Conservation (phyloP, 495 filamentous ascomycete genomes). For the Xylaria venustula region DNA sequence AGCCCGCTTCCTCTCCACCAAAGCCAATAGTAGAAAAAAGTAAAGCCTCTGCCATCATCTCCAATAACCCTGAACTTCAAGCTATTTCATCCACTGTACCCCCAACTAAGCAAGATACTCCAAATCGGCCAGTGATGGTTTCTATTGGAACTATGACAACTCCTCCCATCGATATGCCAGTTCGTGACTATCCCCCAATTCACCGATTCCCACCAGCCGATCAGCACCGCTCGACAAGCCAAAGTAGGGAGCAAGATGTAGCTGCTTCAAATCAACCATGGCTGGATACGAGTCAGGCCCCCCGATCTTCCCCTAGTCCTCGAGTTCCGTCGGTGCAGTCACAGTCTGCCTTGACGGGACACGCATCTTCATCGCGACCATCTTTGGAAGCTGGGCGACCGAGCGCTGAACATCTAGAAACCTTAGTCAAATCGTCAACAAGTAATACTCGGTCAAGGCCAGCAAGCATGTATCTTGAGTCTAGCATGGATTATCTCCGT, state of each 20-base stretch:
- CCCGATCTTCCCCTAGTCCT: conserved; percentile 23
- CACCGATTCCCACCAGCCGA: conserved; percentile 61
- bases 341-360: conserved; percentile 39
- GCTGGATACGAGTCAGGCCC: conserved; percentile 23
- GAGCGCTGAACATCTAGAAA: conserved; percentile 58
- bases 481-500: conserved; percentile 73
- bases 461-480: conserved; percentile 73
- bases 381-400: conserved; percentile 77
- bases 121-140: conserved; percentile 69
- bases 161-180: conserved; percentile 56
- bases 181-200: conserved; percentile 53
- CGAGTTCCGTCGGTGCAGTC: conserved; percentile 50
- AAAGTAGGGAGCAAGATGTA: conserved; percentile 40
- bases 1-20: conserved; percentile 37
- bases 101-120: conserved; percentile 58
- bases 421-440: conserved; percentile 35
- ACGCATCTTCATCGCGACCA: conserved; percentile 70
- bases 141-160: conserved; percentile 93
- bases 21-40: conserved; percentile 41
- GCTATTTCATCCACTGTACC: conserved; percentile 46
- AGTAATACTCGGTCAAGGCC: conserved; percentile 55
- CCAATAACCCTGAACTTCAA: conserved; percentile 52
- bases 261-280: conserved; percentile 30
- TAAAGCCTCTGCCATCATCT: conserved; percentile 52
- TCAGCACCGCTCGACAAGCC: conserved; percentile 57